Evolutionary conservation across 805 yeast species (phyloP), one percentile per base, ranked within the genome.

Genomic region (Metschnikowia baotianmanensis): DNA sequence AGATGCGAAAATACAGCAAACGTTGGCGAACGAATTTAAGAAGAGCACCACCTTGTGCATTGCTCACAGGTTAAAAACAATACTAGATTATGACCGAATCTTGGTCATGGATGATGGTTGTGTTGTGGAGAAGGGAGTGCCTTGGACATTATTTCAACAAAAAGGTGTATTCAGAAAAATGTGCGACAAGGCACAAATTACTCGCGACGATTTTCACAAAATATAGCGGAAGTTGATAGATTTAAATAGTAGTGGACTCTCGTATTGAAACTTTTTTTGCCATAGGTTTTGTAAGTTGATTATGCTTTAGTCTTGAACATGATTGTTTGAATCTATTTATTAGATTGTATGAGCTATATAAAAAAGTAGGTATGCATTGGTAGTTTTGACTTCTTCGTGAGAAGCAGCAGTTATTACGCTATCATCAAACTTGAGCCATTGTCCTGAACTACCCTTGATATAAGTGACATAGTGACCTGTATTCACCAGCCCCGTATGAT

Each of bases 341-440:
- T 29, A 18, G 8, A 29, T 16, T 9, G 6, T 23, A 54, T 74
- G 80, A 9, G 74, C 72, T 36, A 83, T 73, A 64, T 83, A 86
- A 50, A 80, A 87, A 47, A 90, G 63, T 49, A 91, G 67, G 59
- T 93, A 93, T 31, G 97, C 97, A 47, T 78, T 83, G 22, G 87
- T 71, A 31, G 72, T 67, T 40, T 78, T 65, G 11, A 90, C 96
- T 42, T 82, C 82, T 34, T 78, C 77, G 38, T 74, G 78, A 7
- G 80, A 61, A 9, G 88, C 74, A 40, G 78, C 60, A 2, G 89
- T 77, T 11, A 93, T 84, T 53, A 82, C 79, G 13, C 93, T 80
- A 65, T 93, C 99, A 57, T 93, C 96, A 59, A 89, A 90, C 58
- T 79, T 82, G 58, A 84, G 84, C 99, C 99, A 93, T 53, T 76